Percentiles rank a stretch among this genome's conserved stretches.
Conservation (phyloP, 2,329 filamentous ascomycete genomes). For the Ophiognomonia clavigignenti-juglandacearum region DNA sequence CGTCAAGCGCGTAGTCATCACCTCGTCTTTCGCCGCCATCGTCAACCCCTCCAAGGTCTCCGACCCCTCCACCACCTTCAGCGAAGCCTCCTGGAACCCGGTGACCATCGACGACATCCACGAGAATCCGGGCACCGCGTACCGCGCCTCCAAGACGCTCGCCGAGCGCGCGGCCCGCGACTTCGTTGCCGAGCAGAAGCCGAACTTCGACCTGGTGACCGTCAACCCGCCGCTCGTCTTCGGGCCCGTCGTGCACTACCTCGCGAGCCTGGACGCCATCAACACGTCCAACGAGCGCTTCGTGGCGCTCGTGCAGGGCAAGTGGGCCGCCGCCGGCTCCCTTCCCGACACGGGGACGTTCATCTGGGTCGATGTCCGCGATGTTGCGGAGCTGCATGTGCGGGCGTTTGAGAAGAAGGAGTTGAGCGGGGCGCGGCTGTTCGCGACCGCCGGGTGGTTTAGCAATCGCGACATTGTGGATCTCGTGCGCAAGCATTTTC, state of each 20-base stretch:
- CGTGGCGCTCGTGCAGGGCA: slow-evolving; percentile 43
- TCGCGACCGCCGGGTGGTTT: slow-evolving; percentile 43
- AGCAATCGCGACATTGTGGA: slow-evolving; percentile 40
- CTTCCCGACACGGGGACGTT: slow-evolving; percentile 37
- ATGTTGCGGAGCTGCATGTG: slow-evolving; percentile 49
- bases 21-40: slow-evolving; percentile 52
- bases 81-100: slow-evolving; percentile 50
- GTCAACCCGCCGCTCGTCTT: slow-evolving; percentile 52
- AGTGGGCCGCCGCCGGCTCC: slow-evolving; percentile 37
- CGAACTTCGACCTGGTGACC: slow-evolving; percentile 46
- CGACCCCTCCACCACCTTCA: slow-evolving; percentile 37
- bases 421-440: slow-evolving; percentile 46
- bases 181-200: slow-evolving; percentile 36
- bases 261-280: slow-evolving; percentile 39
- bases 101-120: slow-evolving; percentile 40
- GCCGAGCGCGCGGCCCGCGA: slow-evolving; percentile 50
- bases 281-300: slow-evolving; percentile 52
- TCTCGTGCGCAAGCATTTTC: slow-evolving; percentile 42
- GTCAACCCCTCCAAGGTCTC: slow-evolving; percentile 31
- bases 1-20: slow-evolving; percentile 68
- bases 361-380: slow-evolving; percentile 53
- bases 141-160: slow-evolving; percentile 49
- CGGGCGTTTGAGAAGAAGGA: slow-evolving; percentile 43
- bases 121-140: slow-evolving; percentile 36
- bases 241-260: slow-evolving; percentile 46